These are phyloP conservation scores for Microbotryum intermedium DNA, from an alignment of 1,284 basidiomycete genomes.

Conservation along the genomic window DNA sequence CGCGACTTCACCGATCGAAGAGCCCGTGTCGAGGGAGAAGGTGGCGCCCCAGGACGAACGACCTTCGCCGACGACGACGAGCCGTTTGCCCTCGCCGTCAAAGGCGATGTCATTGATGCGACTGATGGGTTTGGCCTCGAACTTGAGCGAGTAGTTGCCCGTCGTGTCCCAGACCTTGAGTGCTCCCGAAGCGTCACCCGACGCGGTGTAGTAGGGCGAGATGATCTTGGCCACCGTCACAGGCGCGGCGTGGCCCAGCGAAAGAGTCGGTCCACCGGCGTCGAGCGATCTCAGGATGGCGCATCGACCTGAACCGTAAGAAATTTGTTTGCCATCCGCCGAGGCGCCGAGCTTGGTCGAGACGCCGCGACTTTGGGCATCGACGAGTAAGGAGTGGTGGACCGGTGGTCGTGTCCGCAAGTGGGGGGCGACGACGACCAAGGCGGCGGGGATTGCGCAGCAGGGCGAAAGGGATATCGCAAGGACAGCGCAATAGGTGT, in stretches of 20 bases:
- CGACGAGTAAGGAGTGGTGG: background rate
- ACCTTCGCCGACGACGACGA: constrained; percentile 94
- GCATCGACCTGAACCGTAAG: constrained; percentile 20
- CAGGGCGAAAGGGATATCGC: background rate
- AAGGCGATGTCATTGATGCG: constrained; percentile 86
- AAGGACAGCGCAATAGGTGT: background rate
- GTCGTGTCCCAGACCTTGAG: constrained; percentile 75
- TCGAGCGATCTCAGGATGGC: constrained; percentile 20
- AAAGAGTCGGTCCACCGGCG: background rate
- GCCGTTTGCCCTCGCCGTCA: constrained; percentile 93
- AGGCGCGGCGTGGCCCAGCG: constrained; percentile 2
- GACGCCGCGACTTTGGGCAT: constrained; percentile 11
- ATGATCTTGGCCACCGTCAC: constrained; percentile 19
- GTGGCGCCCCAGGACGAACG: constrained; percentile 65
- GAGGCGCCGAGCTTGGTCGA: constrained; percentile 23
- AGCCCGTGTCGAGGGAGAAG: constrained; percentile 64
- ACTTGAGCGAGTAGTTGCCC: constrained; percentile 77
- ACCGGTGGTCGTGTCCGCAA: constrained; percentile 7
- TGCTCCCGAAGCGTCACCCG: constrained; percentile 65
- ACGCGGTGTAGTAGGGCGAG: constrained; percentile 48
- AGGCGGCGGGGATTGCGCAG: background rate
- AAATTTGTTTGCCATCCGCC: constrained; percentile 12
- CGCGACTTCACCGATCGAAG: constrained; percentile 82
- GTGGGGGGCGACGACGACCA: background rate
- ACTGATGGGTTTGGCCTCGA: constrained; percentile 70